Percentiles rank a stretch among this genome's conserved stretches.
Evolutionary conservation across 768 basidiomycete species (phyloP).

Genomic region (Cystoderma amianthinum): DNA sequence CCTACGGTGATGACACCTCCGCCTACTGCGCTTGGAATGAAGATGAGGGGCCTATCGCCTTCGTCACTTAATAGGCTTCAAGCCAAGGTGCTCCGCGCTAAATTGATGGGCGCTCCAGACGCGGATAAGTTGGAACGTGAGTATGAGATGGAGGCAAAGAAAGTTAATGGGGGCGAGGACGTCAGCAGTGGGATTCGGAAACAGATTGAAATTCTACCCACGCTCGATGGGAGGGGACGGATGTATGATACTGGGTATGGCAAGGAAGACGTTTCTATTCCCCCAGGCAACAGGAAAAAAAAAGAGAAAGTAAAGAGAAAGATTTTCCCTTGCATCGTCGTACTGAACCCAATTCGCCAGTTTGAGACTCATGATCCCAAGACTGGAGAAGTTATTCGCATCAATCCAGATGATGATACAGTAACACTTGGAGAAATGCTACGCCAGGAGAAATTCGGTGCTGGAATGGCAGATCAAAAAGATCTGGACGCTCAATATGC

Average conservation of each 20-base stretch:
- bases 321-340: conserved; percentile 3
- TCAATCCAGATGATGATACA: conserved; percentile 87
- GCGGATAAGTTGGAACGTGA: conserved; percentile 75
- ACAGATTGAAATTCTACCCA: conserved; percentile 82
- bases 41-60: conserved; percentile 50
- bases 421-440: conserved; percentile 87
- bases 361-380: conserved; percentile 87
- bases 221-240: conserved; percentile 75
- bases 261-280: conserved; percentile 42
- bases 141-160: conserved; percentile 68
- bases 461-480: conserved; percentile 88
- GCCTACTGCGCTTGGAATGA: conserved; percentile 19
- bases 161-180: conserved; percentile 35
- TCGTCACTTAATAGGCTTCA: conserved; percentile 88
- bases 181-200: conserved; percentile 38
- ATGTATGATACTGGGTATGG: conserved; percentile 89
- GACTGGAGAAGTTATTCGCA: conserved; percentile 84
- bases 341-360: conserved; percentile 21
- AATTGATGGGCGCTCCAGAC: conserved; percentile 74
- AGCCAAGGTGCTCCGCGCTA: conserved; percentile 88
- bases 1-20: conserved; percentile 87
- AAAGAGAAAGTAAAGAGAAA: conserved; percentile 63
- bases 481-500: conserved; percentile 88
- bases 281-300: conserved; percentile 72
- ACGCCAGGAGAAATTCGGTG: conserved; percentile 86